Conservation (phyloP, 768 basidiomycete species). For the Boletus reticuloceps region DNA sequence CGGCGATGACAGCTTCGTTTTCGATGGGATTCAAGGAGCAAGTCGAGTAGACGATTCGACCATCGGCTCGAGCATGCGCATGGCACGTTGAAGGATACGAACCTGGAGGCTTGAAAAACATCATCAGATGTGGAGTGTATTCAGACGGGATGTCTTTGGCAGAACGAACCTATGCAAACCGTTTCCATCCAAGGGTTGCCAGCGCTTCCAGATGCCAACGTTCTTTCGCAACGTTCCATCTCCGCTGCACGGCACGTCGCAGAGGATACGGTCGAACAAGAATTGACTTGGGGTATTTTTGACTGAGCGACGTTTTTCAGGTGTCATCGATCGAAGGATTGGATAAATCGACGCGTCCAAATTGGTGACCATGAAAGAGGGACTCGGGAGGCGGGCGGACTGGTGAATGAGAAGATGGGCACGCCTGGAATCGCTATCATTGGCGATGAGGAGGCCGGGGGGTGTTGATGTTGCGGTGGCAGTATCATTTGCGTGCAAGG, state of each 20-base stretch:
- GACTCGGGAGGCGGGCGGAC: conserved; percentile 88
- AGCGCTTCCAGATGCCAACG: conserved; percentile 89
- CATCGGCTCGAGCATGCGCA: conserved; percentile 80
- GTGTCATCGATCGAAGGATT: conserved; percentile 40
- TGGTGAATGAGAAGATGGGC: conserved; percentile 98
- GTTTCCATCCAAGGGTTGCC: conserved; percentile 87
- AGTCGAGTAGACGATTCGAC: conserved; percentile 95
- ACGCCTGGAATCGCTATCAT: conserved; percentile 92
- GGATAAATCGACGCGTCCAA: conserved; percentile 90
- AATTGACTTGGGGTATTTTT: conserved; percentile 49
- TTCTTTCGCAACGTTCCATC: conserved; percentile 98
- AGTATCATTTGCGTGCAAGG: conserved; percentile 79
- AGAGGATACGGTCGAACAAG: conserved; percentile 89
- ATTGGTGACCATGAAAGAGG: conserved; percentile 93
- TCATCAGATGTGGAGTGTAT: not conserved
- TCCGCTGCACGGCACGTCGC: conserved; percentile 97
- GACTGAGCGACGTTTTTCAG: conserved; percentile 30
- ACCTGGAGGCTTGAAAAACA: conserved; percentile 68
- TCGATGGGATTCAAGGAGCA: conserved; percentile 97
- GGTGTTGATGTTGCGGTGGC: conserved; percentile 65
- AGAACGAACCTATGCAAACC: conserved; percentile 76
- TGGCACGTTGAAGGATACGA: conserved; percentile 88
- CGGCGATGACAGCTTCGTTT: conserved; percentile 93
- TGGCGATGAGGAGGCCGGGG: conserved; percentile 86
- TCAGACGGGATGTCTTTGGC: not conserved